Conservation (phyloP, 1,284 basidiomycete genomes). For the Fomes fomentarius region DNA sequence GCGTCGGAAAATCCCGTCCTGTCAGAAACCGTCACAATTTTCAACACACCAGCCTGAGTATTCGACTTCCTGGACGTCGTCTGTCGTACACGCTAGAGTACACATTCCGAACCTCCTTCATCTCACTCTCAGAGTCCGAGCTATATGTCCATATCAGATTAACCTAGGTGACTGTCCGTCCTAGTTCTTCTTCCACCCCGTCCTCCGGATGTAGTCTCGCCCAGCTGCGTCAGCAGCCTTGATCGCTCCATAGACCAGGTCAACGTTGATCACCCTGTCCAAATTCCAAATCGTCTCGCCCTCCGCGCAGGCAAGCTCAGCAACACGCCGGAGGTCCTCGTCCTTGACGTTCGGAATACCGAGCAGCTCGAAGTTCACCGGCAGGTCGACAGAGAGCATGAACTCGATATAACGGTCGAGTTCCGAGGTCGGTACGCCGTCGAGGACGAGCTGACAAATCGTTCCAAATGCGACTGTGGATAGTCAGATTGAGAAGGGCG, state of each 20-base stretch:
- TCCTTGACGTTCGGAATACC: conserved; percentile 36
- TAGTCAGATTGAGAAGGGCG: too few species aligned
- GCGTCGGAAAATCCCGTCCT: too few species aligned
- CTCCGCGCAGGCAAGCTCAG: conserved; percentile 31
- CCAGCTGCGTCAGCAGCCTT: conserved; percentile 38
- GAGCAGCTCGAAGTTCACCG: conserved; percentile 35
- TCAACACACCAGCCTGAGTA: too few species aligned
- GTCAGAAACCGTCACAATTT: too few species aligned
- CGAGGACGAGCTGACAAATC: conserved; percentile 37
- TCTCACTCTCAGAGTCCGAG: neutral
- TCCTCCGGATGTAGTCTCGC: conserved; percentile 30
- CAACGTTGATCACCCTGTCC: conserved; percentile 34
- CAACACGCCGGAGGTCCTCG: conserved; percentile 34
- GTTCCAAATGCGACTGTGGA: conserved; percentile 37
- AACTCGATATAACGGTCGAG: conserved; percentile 37
- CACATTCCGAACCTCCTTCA: too few species aligned
- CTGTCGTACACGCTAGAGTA: too few species aligned
- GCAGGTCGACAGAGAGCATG: conserved; percentile 38
- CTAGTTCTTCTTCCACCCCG: conserved; percentile 23
- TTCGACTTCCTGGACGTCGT: too few species aligned
- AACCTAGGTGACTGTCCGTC: too few species aligned
- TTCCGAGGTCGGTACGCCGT: conserved; percentile 29
- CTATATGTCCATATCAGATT: too few species aligned
- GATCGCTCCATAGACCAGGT: conserved; percentile 35
- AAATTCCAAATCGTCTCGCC: conserved; percentile 41